A percentile compares a stretch with the other conserved stretches of the same genome.
These are phyloP conservation scores for Euphrasia confusa DNA, from an alignment of 257 asterid species.

Conservation along the genomic window DNA sequence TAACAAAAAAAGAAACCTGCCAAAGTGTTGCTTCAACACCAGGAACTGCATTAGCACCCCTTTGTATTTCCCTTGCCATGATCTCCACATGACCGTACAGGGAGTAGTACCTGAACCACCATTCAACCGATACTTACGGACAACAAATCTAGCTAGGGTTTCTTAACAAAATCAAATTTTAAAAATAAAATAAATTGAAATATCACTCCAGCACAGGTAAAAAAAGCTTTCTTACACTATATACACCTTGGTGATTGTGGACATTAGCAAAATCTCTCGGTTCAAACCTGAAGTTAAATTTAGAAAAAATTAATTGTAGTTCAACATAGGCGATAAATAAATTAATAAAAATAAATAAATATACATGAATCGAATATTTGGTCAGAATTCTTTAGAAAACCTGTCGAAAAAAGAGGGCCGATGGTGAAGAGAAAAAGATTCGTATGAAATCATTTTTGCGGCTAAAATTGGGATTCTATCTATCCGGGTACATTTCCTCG, in stretches of 20 bases:
- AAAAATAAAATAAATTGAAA: not conserved
- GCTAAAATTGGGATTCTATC: too few relatives aligned
- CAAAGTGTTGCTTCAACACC: constrained; percentile 88
- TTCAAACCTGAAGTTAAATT: not conserved
- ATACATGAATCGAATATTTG: too few relatives aligned
- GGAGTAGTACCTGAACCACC: constrained; percentile 61
- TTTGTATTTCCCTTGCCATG: constrained; percentile 78
- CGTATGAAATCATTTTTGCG: too few relatives aligned
- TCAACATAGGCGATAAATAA: too few relatives aligned
- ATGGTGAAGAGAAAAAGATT: too few relatives aligned
- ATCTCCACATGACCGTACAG: constrained; percentile 75
- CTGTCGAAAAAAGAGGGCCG: too few relatives aligned
- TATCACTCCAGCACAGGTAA: not conserved
- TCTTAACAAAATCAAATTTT: too few relatives aligned
- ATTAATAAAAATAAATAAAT: too few relatives aligned
- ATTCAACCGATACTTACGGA: not conserved
- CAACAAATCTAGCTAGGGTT: too few relatives aligned
- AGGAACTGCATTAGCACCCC: constrained; percentile 67
- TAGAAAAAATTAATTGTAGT: too few relatives aligned
- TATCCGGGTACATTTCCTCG: too few relatives aligned
- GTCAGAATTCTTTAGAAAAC: not conserved
- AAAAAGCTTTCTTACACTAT: constrained; percentile 50
- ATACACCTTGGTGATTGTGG: constrained; percentile 55
- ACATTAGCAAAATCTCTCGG: constrained; percentile 31
- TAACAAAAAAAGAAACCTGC: constrained; percentile 42